Percentiles rank a stretch among this genome's conserved stretches.
Conservation (phyloP, 2,329 filamentous ascomycete genomes). For the Fusarium humuli region DNA sequence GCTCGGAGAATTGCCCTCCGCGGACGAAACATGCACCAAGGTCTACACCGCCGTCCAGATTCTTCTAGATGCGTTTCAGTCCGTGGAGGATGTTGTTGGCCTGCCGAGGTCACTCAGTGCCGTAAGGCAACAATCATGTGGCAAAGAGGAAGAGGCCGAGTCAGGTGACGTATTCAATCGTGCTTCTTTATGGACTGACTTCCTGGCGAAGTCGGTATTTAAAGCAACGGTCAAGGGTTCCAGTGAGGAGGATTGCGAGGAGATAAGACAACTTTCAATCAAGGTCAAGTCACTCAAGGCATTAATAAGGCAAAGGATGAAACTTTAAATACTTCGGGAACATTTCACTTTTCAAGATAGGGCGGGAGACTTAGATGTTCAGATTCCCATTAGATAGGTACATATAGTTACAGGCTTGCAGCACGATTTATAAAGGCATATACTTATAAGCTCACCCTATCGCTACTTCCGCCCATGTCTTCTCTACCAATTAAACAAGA, state of each 20-base stretch:
- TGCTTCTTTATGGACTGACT: too few species aligned
- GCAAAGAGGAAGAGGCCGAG: neutral
- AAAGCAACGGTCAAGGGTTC: too few species aligned
- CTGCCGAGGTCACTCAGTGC: neutral
- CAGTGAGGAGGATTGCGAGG: neutral
- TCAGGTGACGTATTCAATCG: too few species aligned
- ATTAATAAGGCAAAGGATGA: neutral
- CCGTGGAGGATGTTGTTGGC: neutral
- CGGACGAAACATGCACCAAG: constrained; percentile 14
- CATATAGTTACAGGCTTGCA: too few species aligned
- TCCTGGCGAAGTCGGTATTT: too few species aligned
- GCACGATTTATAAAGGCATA: too few species aligned
- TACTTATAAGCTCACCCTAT: too few species aligned
- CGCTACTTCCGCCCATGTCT: too few species aligned
- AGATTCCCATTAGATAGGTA: too few species aligned
- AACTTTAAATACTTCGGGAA: neutral
- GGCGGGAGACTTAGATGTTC: too few species aligned
- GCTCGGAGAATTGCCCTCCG: constrained; percentile 14
- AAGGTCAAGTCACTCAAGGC: neutral
- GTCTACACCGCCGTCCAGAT: constrained; percentile 7
- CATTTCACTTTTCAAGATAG: too few species aligned
- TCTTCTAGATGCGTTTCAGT: constrained; percentile 1
- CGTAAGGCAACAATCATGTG: neutral
- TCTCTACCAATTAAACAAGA: too few species aligned
- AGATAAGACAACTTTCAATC: neutral